These are phyloP conservation scores for Russula lepida DNA, from an alignment of 768 basidiomycete species.

Conservation along the genomic window DNA sequence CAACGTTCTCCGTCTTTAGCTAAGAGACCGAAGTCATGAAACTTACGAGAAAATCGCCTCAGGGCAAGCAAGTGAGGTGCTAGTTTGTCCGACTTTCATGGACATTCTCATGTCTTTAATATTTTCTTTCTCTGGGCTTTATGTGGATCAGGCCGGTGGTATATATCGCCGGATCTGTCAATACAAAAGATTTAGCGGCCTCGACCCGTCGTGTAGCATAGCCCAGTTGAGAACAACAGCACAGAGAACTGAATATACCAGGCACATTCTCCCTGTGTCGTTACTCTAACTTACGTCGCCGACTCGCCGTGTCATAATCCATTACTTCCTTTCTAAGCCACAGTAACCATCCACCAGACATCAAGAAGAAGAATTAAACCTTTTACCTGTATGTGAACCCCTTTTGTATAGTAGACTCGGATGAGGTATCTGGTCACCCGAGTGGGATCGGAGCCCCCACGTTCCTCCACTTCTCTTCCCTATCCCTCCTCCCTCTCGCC, in stretches of 20 bases:
- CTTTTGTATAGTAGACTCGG: not conserved
- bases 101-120: not conserved
- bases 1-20: not conserved
- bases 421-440: not conserved
- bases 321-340: not conserved
- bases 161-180: not conserved
- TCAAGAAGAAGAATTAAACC: not conserved
- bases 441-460: constrained; percentile 42
- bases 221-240: not conserved
- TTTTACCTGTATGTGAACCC: not conserved
- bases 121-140: not conserved
- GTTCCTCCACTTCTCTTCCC: constrained; percentile 61
- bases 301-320: no score
- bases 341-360: not conserved
- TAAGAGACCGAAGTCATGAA: constrained; percentile 14
- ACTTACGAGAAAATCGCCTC: not conserved
- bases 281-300: not conserved
- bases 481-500: constrained; percentile 47
- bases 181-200: not conserved
- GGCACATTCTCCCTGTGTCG: not conserved
- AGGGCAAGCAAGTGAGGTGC: not conserved
- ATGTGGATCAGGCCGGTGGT: not conserved
- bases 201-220: not conserved
- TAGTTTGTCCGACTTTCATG: not conserved
- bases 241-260: not conserved